These are phyloP conservation scores for Collariella sp. DNA, from an alignment of 495 filamentous ascomycete species.

Conservation along the genomic window DNA sequence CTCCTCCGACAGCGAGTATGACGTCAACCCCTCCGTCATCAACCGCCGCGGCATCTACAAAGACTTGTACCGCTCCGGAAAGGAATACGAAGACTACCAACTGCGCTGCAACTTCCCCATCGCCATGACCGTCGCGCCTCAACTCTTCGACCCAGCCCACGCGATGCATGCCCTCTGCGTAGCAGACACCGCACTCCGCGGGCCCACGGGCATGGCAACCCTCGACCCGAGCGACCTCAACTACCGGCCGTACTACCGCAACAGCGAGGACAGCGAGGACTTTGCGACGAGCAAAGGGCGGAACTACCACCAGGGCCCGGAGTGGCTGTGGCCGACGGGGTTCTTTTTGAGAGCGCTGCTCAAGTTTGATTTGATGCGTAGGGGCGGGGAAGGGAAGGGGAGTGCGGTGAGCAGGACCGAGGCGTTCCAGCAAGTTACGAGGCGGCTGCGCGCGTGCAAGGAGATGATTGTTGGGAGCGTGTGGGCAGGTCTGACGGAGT, in stretches of 20 bases:
- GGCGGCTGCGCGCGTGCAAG: slow-evolving; percentile 72
- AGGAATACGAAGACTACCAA: slow-evolving; percentile 96
- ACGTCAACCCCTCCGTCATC: slow-evolving; percentile 68
- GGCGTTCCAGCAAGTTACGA: slow-evolving; percentile 87
- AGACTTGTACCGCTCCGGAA: slow-evolving; percentile 84
- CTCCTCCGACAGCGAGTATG: slow-evolving; percentile 63
- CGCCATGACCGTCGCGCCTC: slow-evolving; percentile 87
- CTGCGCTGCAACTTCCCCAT: slow-evolving; percentile 91
- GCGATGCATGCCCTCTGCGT: slow-evolving; percentile 70
- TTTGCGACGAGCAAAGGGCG: slow-evolving; percentile 87
- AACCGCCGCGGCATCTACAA: slow-evolving; percentile 96
- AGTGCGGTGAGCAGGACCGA: slow-evolving; percentile 61
- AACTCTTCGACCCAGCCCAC: slow-evolving; percentile 69
- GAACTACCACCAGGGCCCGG: slow-evolving; percentile 97
- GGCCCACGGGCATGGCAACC: slow-evolving; percentile 91
- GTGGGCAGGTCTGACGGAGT: slow-evolving; percentile 90
- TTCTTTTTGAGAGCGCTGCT: slow-evolving; percentile 88
- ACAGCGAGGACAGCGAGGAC: slow-evolving; percentile 83
- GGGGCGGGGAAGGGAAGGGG: slow-evolving; percentile 49
- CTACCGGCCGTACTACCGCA: slow-evolving; percentile 89
- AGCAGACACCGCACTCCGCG: slow-evolving; percentile 68
- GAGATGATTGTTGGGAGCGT: slow-evolving; percentile 62
- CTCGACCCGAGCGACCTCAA: slow-evolving; percentile 87
- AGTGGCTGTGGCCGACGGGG: slow-evolving; percentile 98
- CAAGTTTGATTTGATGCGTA: slow-evolving; percentile 75